Conservation (phyloP, 257 asterid species). For the Paulownia fortunei region DNA sequence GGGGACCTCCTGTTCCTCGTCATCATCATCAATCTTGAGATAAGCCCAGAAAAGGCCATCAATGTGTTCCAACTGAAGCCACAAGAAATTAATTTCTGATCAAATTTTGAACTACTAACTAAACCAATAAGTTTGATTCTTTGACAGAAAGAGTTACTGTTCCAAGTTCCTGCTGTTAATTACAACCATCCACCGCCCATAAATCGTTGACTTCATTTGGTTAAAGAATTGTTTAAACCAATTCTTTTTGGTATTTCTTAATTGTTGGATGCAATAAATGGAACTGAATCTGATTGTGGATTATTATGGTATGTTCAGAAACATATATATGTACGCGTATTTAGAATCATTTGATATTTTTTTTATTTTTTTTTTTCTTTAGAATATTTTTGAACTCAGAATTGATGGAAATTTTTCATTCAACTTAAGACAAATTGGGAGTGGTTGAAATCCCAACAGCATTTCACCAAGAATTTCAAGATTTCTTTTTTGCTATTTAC, state of each 20-base stretch:
- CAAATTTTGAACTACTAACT: conserved; percentile 32
- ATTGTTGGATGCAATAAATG: conserved; percentile 39
- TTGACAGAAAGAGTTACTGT: conserved; percentile 11
- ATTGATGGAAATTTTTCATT: background rate
- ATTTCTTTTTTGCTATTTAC: conserved; percentile 28
- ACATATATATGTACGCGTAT: background rate
- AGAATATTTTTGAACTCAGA: background rate
- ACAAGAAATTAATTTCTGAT: conserved; percentile 30
- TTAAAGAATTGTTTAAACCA: background rate
- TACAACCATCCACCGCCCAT: conserved; percentile 35
- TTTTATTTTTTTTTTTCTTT: background rate
- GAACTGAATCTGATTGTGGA: conserved; percentile 14
- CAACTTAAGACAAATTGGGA: background rate
- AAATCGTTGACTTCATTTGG: conserved; percentile 44
- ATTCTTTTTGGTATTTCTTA: background rate
- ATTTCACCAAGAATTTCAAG: conserved; percentile 41
- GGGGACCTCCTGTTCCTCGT: conserved; percentile 21
- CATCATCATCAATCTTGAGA: conserved; percentile 24
- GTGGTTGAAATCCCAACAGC: conserved; percentile 44
- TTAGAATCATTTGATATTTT: background rate
- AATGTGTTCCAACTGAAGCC: conserved; percentile 30
- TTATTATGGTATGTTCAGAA: too few species aligned
- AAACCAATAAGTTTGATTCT: conserved; percentile 20
- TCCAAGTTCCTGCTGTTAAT: conserved; percentile 28
- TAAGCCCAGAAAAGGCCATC: conserved; percentile 29